Evolutionary conservation across 345 rosid genomes (phyloP).

Genomic region (Camelina sativa): DNA sequence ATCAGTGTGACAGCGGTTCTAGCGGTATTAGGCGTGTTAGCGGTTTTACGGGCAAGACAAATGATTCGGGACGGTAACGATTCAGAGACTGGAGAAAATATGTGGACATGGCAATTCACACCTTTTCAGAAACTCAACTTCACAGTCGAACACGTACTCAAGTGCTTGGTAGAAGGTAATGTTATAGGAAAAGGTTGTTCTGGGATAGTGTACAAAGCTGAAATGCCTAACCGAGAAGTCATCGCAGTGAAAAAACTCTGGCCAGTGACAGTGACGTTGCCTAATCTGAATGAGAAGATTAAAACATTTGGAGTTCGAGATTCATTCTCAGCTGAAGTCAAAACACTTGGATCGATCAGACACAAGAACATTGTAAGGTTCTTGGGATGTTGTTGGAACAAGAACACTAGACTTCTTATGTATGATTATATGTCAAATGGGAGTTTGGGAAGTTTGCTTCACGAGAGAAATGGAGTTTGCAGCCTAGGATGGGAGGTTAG

Average conservation of each 20-base stretch:
- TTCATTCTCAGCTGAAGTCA: constrained; percentile 86
- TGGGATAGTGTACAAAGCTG: constrained; percentile 82
- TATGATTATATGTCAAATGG: constrained; percentile 91
- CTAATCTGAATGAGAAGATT: constrained; percentile 49
- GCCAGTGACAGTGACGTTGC: constrained; percentile 47
- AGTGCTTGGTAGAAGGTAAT: constrained; percentile 69
- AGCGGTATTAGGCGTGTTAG: constrained; percentile 59
- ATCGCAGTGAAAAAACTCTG: constrained; percentile 92
- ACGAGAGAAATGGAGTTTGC: constrained; percentile 61
- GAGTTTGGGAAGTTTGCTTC: constrained; percentile 81
- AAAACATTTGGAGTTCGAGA: constrained; percentile 58
- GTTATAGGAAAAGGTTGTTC: constrained; percentile 90
- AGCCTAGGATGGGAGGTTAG: constrained; percentile 78
- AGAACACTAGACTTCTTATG: constrained; percentile 76
- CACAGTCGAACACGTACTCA: constrained; percentile 68
- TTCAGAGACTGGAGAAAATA: constrained; percentile 56
- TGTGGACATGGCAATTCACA: constrained; percentile 81
- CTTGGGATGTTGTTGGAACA: constrained; percentile 88
- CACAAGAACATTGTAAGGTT: constrained; percentile 90
- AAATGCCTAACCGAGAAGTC: constrained; percentile 62
- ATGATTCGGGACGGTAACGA: constrained; percentile 53
- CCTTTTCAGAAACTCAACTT: constrained; percentile 79
- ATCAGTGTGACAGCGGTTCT: constrained; percentile 51
- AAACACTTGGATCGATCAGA: constrained; percentile 84
- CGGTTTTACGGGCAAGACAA: constrained; percentile 56